Evolutionary conservation across 495 filamentous ascomycete species (phyloP).

Genomic region (Darksidea phi): DNA sequence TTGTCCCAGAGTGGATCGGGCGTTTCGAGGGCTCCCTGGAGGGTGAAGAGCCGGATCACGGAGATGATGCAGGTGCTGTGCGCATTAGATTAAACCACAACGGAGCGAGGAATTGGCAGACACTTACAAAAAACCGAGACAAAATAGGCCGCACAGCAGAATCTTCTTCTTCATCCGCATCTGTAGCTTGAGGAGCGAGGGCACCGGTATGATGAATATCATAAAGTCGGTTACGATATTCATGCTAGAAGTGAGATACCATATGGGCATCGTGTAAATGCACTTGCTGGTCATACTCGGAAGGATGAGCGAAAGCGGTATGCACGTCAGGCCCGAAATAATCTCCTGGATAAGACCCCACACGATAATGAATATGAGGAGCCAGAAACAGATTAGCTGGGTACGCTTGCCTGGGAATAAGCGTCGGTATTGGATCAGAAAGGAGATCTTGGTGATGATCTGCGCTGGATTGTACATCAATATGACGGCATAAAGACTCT

Average conservation of each 20-base stretch:
- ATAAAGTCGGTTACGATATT: constrained; percentile 33
- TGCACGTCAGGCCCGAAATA: constrained; percentile 11
- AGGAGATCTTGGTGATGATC: constrained; percentile 28
- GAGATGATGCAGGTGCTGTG: constrained; percentile 27
- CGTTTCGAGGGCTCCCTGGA: constrained; percentile 16
- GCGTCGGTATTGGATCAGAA: constrained; percentile 23
- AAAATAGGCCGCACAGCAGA: constrained; percentile 19
- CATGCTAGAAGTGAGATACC: constrained; percentile 20
- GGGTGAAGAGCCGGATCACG: constrained; percentile 24
- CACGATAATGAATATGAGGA: constrained; percentile 16
- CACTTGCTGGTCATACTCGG: constrained; percentile 23
- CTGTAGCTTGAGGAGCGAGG: constrained; percentile 17
- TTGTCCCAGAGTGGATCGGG: constrained; percentile 31
- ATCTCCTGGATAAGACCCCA: constrained; percentile 28
- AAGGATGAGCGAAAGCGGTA: constrained; percentile 6
- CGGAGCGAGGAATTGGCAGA: background rate
- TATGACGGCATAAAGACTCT: constrained; percentile 21
- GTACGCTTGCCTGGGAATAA: constrained; percentile 15
- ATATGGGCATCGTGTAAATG: constrained; percentile 7
- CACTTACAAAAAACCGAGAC: constrained; percentile 32
- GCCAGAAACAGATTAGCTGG: constrained; percentile 11
- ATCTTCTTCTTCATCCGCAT: constrained; percentile 27
- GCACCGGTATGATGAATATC: constrained; percentile 24
- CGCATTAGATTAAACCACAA: background rate
- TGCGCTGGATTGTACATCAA: constrained; percentile 28